phyloP scores from a whole-genome alignment of 306 rosid species.

The Castanea mollissima region DNA sequence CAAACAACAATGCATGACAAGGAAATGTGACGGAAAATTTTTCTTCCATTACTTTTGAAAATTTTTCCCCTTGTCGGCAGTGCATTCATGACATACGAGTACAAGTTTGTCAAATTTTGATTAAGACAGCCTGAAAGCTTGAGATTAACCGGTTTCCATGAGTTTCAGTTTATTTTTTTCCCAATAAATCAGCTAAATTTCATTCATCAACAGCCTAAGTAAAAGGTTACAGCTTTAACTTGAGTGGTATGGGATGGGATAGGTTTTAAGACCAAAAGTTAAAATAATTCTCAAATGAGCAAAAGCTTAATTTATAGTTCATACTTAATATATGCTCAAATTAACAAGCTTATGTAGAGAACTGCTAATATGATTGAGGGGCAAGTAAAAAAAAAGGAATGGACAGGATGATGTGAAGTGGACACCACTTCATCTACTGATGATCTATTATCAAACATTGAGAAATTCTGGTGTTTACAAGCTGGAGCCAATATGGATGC shows the following conservation, averaged over 20 bases:
- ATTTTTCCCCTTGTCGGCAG: neutral
- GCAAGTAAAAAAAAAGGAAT: neutral
- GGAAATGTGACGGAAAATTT: neutral
- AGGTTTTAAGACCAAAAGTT: no score
- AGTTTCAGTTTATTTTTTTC: neutral
- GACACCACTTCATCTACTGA: neutral
- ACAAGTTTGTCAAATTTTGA: neutral
- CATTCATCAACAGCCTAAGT: no score
- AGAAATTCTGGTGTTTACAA: constrained; percentile 11
- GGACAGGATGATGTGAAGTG: neutral
- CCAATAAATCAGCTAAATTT: no score
- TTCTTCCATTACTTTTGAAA: neutral
- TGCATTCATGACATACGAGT: neutral
- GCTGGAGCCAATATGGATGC: constrained; percentile 20
- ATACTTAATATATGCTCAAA: no score
- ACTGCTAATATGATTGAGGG: neutral
- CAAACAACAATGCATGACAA: constrained; percentile 25
- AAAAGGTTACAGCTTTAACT: no score
- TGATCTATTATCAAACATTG: constrained; percentile 22
- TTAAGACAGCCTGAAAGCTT: neutral
- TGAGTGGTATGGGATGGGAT: no score
- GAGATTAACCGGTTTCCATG: neutral
- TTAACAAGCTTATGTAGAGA: neutral
- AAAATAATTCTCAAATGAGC: no score
- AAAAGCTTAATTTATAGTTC: no score